Evolutionary conservation across 768 basidiomycete species (phyloP).

Genomic region (Tricholoma bakamatsutake): DNA sequence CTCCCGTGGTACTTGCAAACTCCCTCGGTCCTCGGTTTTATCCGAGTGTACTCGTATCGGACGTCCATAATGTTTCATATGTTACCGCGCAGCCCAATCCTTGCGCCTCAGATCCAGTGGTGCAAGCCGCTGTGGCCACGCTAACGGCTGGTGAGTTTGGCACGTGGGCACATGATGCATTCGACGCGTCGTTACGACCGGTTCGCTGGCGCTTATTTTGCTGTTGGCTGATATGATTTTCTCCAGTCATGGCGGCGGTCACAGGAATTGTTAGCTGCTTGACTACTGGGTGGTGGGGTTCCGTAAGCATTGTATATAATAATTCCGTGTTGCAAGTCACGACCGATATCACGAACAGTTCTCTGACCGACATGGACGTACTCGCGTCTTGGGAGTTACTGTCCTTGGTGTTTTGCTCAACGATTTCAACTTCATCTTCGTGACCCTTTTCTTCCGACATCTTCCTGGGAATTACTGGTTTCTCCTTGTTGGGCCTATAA

Average conservation of each 20-base stretch:
- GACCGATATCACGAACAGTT: conserved; percentile 33
- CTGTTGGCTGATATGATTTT: conserved; percentile 6
- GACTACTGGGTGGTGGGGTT: conserved; percentile 84
- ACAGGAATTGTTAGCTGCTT: conserved; percentile 73
- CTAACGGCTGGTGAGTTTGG: conserved; percentile 49
- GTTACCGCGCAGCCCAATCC: conserved; percentile 11
- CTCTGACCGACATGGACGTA: conserved; percentile 76
- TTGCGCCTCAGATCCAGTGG: conserved; percentile 66
- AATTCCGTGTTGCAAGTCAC: background rate
- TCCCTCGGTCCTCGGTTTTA: background rate
- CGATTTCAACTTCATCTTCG: conserved; percentile 64
- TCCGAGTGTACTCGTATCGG: background rate
- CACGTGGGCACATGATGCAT: background rate
- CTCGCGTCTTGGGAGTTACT: conserved; percentile 54
- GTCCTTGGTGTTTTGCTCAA: conserved; percentile 53
- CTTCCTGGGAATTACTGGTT: conserved; percentile 85
- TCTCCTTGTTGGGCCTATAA: conserved; percentile 53
- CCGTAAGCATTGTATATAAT: conserved; percentile 37
- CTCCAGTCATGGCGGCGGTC: conserved; percentile 53
- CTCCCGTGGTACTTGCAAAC: background rate
- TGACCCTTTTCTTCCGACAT: conserved; percentile 47
- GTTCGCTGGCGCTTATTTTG: too few relatives aligned
- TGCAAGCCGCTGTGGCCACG: conserved; percentile 67
- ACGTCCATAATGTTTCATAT: background rate
- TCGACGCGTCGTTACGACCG: too few relatives aligned